A percentile compares a stretch with the other conserved stretches of the same genome.
phyloP scores from a whole-genome alignment of 306 rosid species.

The Quercus bicolor region DNA sequence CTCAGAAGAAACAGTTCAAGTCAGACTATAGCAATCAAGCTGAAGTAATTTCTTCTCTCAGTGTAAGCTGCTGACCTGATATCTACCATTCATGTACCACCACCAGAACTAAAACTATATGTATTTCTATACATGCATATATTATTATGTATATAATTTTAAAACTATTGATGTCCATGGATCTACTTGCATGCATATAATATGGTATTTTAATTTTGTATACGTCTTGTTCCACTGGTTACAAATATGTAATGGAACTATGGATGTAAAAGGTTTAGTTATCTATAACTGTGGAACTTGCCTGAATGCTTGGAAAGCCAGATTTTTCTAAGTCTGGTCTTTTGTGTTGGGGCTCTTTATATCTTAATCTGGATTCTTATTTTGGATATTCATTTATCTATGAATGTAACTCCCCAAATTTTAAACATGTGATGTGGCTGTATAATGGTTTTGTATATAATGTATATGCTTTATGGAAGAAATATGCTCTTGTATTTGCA shows the following conservation, averaged over 20 bases:
- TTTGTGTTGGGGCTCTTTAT: not conserved
- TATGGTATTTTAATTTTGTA: not conserved
- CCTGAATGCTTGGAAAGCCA: not conserved
- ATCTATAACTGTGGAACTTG: not conserved
- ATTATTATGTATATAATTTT: not conserved
- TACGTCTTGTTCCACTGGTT: not conserved
- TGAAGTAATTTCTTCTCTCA: conserved; percentile 12
- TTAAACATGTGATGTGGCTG: not conserved
- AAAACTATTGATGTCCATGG: not conserved
- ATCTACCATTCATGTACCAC: not conserved
- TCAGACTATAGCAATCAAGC: conserved; percentile 16
- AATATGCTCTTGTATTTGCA: not conserved
- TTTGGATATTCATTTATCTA: not conserved
- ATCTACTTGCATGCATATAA: not conserved
- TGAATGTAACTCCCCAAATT: not conserved
- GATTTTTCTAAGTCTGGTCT: not conserved
- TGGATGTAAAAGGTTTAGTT: not conserved
- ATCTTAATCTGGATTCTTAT: not conserved
- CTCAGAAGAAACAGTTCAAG: conserved; percentile 18
- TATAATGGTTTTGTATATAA: not conserved
- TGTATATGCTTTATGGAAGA: not conserved
- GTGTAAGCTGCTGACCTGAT: conserved; percentile 43
- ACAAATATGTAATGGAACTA: not conserved
- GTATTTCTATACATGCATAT: not conserved
- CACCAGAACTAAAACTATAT: not conserved